phyloP scores from a whole-genome alignment of 306 rosid species.

The Rosa persica region DNA sequence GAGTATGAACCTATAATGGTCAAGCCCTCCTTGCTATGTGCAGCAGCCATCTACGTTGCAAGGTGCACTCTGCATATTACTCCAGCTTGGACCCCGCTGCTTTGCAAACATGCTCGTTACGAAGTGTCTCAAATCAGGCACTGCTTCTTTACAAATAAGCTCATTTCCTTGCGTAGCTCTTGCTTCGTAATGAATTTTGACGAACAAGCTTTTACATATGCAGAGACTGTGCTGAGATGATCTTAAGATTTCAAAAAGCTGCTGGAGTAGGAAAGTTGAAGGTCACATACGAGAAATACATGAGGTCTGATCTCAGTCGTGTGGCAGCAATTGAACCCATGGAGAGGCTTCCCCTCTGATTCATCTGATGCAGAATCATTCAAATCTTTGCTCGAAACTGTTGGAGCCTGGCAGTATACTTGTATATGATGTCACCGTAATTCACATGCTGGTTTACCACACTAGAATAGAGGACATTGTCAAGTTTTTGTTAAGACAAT shows the following conservation, averaged over 20 bases:
- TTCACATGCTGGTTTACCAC: slow-evolving; percentile 1
- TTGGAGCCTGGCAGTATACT: not conserved
- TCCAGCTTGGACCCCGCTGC: slow-evolving; percentile 76
- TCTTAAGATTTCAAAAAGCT: slow-evolving; percentile 68
- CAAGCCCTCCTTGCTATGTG: slow-evolving; percentile 80
- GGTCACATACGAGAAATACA: slow-evolving; percentile 68
- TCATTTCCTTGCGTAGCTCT: not conserved
- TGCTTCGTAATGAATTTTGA: not conserved
- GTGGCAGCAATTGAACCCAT: slow-evolving; percentile 64
- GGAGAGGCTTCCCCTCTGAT: slow-evolving; percentile 62
- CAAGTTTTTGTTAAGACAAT: slow-evolving; percentile 12
- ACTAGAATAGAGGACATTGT: slow-evolving; percentile 3
- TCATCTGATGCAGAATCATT: slow-evolving; percentile 2
- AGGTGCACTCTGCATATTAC: slow-evolving; percentile 63
- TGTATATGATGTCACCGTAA: slow-evolving; percentile 1
- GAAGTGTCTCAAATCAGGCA: slow-evolving; percentile 72
- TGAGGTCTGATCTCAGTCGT: slow-evolving; percentile 43
- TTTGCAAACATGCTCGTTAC: slow-evolving; percentile 68
- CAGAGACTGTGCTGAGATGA: slow-evolving; percentile 74
- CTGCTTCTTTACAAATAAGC: not conserved
- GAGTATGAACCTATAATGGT: slow-evolving; percentile 76
- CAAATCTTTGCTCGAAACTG: not conserved
- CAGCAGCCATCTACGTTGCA: slow-evolving; percentile 86
- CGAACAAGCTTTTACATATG: not conserved
- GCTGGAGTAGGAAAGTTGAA: slow-evolving; percentile 54